phyloP scores from a whole-genome alignment of 2,329 filamentous ascomycete species.

The Pseudogymnoascus sp. region DNA sequence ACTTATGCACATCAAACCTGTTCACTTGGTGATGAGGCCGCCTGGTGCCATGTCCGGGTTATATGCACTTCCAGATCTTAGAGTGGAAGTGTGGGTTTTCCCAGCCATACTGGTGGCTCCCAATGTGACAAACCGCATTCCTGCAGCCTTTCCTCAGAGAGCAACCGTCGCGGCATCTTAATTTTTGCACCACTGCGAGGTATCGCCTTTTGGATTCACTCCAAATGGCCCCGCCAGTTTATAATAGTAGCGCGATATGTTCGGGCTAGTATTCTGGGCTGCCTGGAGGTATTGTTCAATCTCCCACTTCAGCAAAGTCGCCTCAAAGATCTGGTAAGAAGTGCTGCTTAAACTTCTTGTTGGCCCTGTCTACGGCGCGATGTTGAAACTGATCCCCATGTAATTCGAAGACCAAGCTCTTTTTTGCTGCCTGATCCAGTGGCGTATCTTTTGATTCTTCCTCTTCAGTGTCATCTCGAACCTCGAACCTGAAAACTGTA shows the following conservation, averaged over 20 bases:
- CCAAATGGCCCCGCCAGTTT: background rate
- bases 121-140: background rate
- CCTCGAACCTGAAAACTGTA: slow-evolving; percentile 70
- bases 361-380: slow-evolving; percentile 75
- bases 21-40: background rate
- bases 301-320: background rate
- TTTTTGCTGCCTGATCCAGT: slow-evolving; percentile 20
- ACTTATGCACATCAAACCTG: background rate
- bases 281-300: background rate
- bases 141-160: background rate
- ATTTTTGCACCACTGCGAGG: background rate
- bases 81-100: background rate
- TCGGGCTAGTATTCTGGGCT: background rate
- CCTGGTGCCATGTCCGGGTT: background rate
- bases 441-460: slow-evolving; percentile 18
- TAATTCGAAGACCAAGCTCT: slow-evolving; percentile 68
- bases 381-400: slow-evolving; percentile 82
- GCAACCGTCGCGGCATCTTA: background rate
- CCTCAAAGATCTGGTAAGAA: slow-evolving; percentile 65
- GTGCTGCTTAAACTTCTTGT: slow-evolving; percentile 84
- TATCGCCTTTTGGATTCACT: background rate
- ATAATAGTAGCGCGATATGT: background rate
- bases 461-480: slow-evolving; percentile 31
- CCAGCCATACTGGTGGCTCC: background rate
- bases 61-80: background rate